Evolutionary conservation across 2,329 filamentous ascomycete species (phyloP), one percentile per base, ranked within the genome.

Genomic region (Apiospora arundinis): DNA sequence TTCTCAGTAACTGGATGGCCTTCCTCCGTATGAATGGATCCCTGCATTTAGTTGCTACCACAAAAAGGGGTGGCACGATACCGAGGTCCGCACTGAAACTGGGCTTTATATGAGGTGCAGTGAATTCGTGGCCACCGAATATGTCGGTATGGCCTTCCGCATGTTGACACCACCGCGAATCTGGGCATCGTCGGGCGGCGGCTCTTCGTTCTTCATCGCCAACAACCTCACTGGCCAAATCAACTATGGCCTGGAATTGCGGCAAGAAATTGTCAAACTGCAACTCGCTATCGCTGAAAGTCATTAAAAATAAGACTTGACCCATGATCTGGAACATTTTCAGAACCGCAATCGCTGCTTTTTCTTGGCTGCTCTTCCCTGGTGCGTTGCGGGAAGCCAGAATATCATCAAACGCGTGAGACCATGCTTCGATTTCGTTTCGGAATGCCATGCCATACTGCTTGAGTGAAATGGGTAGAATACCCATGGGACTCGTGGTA

Each of bases 11-110:
- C 77, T 88, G 84, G 56, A 92, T 90, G 9, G 91, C 91, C 73
- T 88, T 87, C 23, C 89, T 84, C 25, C 91, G 86, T 45, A 88
- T 83, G 1, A 81, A 74, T 0, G 86, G 85, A 72, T 92, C 87
- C 14, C 90, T 86, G 76, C 90, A 92, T 76, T 91, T 92, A 8
- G 89, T 91, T 8, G 89, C 90, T n/a, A 90, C 88, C 6, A 92
- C 85, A 74, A 90, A 92, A 0, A 93, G 83, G 0, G 90, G 89
- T 4, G 90, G 88, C 5, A 93, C 85, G 70, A 93, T 88, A 23
- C 90, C 91, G 14, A 91, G 80, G 68, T 92, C 89, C 32, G 90
- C 86, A 60, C 89, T 90, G 78, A 92, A 92, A 74, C 87, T 89
- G 1, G 88, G 86, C 77, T 88, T 90, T 76, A 90, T 86, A 74